Evolutionary conservation across 2,329 filamentous ascomycete species (phyloP), one percentile per base, ranked within the genome.

Genomic region (Paraphaeosphaeria sporulosa): DNA sequence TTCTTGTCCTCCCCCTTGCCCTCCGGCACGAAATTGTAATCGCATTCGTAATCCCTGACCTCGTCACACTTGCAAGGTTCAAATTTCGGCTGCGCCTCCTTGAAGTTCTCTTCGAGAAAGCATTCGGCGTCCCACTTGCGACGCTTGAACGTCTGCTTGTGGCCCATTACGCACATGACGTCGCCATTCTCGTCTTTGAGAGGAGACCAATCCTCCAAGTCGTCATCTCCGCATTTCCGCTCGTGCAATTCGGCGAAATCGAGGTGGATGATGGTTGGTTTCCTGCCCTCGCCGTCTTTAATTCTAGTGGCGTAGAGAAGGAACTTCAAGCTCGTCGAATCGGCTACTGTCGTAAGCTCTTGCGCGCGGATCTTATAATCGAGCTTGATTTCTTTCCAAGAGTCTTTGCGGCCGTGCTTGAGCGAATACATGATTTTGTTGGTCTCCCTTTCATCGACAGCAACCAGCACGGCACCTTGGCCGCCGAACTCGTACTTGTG

Each of bases 401-500:
- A 86, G 50, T 71, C 68, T 46, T 73, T 73, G 71, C 93, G 89
- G 52, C 96, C 96, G 73, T 98, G 93, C 74, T 99, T 88, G 27
- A 97, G 81, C 1, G 95, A 98, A 78, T 94, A 99, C 62, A 87
- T 84, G 58, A 90, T 82, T 58, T 89, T 80, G 40, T 87, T 80
- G 0, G 90, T 92, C 50, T 83, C 81, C 15, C 79, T 83, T 51
- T 84, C 82, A 69, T 97, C 92, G 40, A 98, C 83, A 4, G 95
- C 95, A 32, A 98, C 85, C 32, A 99, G 82, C 21, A 99, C 86
- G 17, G 93, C 93, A 1, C 95, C 95, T 66, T 96, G 90, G 69
- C 97, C 94, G 55, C 95, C 95, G 76, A 98, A 96, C 73, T 97
- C 94, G 78, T 96, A 99, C 76, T 96, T 95, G 80, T 98, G 93